These are phyloP conservation scores for Cystobasidium onofrii DNA, from an alignment of 768 basidiomycete species.

Conservation along the genomic window DNA sequence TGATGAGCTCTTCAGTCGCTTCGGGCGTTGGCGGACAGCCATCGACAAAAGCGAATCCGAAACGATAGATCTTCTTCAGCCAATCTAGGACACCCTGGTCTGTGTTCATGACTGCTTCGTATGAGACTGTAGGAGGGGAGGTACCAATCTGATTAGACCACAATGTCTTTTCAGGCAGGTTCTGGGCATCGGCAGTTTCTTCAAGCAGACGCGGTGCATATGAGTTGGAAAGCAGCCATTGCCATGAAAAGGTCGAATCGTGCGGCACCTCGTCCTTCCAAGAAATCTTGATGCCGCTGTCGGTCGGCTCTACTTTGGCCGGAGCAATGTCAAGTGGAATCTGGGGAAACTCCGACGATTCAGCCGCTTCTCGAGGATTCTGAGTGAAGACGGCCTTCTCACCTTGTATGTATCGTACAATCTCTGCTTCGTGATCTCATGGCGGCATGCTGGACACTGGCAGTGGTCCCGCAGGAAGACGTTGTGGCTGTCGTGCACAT, in stretches of 20 bases:
- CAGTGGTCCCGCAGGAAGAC: slow-evolving; percentile 91
- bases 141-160: slow-evolving; percentile 73
- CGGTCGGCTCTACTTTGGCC: slow-evolving; percentile 52
- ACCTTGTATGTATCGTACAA: slow-evolving; percentile 77
- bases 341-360: slow-evolving; percentile 48
- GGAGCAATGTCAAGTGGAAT: slow-evolving; percentile 69
- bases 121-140: slow-evolving; percentile 64
- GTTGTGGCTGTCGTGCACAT: slow-evolving; percentile 57
- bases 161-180: slow-evolving; percentile 51
- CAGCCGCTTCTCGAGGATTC: neutral
- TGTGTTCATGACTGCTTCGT: slow-evolving; percentile 65
- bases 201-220: slow-evolving; percentile 54
- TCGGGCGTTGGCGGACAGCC: slow-evolving; percentile 72
- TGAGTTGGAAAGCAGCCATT: slow-evolving; percentile 67
- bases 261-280: slow-evolving; percentile 66
- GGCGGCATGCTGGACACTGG: slow-evolving; percentile 75
- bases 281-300: slow-evolving; percentile 61
- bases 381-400: slow-evolving; percentile 32
- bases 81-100: slow-evolving; percentile 67
- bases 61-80: slow-evolving; percentile 68
- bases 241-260: slow-evolving; percentile 76
- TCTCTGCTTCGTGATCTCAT: slow-evolving; percentile 81
- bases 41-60: slow-evolving; percentile 79
- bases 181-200: neutral
- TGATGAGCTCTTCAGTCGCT: slow-evolving; percentile 68